phyloP scores from a whole-genome alignment of 129 eudicot genomes.

The Artemisia argyi region DNA sequence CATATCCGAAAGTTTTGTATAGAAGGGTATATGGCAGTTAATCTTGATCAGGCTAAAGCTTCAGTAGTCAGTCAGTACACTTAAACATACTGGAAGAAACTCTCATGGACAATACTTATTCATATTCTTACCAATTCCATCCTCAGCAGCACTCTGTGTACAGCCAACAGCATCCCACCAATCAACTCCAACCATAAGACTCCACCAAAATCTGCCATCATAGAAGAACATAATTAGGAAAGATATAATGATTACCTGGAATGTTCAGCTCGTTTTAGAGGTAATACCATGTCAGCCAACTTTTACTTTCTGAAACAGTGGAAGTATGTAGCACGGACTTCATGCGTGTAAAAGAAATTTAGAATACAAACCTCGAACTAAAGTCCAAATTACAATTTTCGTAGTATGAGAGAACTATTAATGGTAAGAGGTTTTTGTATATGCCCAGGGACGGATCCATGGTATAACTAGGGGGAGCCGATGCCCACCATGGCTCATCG shows the following conservation, averaged over 20 bases:
- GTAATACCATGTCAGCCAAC: neutral
- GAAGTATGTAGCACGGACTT: too few species aligned
- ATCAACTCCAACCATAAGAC: slow-evolving; percentile 98
- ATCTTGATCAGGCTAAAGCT: slow-evolving; percentile 4
- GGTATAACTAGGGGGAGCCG: too few species aligned
- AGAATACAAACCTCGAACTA: too few species aligned
- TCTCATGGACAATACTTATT: neutral
- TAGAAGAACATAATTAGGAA: slow-evolving; percentile 6
- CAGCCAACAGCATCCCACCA: slow-evolving; percentile 99
- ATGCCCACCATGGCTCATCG: too few species aligned
- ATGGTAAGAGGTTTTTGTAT: neutral
- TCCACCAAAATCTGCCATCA: slow-evolving; percentile 92
- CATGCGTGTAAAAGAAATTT: too few species aligned
- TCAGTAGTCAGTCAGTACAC: neutral
- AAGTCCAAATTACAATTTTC: too few species aligned
- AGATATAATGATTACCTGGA: slow-evolving; percentile 9
- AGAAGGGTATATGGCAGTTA: neutral
- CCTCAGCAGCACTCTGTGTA: slow-evolving; percentile 99
- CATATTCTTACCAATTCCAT: slow-evolving; percentile 81
- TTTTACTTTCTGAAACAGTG: too few species aligned
- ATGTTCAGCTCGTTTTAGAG: neutral
- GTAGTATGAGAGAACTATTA: too few species aligned
- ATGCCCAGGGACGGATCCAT: too few species aligned
- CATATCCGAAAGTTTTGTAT: neutral
- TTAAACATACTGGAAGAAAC: neutral